Base-by-base conservation (phyloP, 1,284 basidiomycete species). In the Schizopora paradoxa region DNA sequence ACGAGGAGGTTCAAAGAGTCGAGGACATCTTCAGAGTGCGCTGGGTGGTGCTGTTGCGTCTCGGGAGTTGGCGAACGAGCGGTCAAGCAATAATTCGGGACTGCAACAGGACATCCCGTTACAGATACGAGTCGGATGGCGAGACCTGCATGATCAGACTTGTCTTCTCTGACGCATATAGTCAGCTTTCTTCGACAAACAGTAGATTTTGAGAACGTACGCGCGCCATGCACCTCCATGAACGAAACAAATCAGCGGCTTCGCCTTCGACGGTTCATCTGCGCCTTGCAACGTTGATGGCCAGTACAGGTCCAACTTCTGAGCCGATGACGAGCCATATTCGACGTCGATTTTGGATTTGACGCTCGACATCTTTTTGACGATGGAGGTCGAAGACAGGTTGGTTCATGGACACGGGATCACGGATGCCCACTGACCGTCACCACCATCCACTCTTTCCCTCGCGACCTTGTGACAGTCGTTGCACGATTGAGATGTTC, bases 141-240 rank as follows among this genome's bases (percentile, higher is more conserved):
- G 21, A 87, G 67, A 3, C 42, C 45, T 2, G 62, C 62, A 59
- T 86, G 72, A 48, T 81, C 70, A 3, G 63, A 56, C 63, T 90
- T 90, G 65, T 86, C 83, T 54, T 83, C 85, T 39, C 85, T 87
- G 59, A n/a, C 25, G 29, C 25, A 28, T 38, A 18, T 28, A 31
- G n/a, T 28, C 27, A 38, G 48, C 38, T 25, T 32, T 18, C 31
- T 32, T n/a, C n/a, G n/a, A n/a, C 41, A 41, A 49, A 32, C 25
- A 19, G 31, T 41, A 25, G 35, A 13, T 43, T 42, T 41, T 31
- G 49, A n/a, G n/a, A n/a, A 61, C 81, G 69, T 58, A 86, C 85
- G 76, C 63, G 56, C 77, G 67, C 86, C 86, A 90, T 27, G 86
- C 87, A 31, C 86, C 86, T 27, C 87, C 87, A 56, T 89, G 86